These are phyloP conservation scores for Populus hybrid DNA, from an alignment of 441 rosid species.

Conservation along the genomic window DNA sequence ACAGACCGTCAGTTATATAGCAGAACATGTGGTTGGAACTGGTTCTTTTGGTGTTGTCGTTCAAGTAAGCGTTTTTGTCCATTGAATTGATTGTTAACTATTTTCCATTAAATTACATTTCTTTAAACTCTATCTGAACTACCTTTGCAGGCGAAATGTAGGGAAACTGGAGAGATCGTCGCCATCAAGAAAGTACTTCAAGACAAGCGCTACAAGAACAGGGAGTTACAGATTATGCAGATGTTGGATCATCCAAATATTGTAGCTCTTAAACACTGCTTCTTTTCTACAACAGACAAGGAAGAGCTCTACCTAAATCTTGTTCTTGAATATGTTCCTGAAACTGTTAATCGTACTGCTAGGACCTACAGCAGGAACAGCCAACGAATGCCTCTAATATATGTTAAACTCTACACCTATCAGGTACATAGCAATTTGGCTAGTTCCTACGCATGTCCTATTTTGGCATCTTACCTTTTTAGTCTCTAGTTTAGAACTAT, in stretches of 20 bases:
- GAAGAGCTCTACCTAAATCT: constrained; percentile 95
- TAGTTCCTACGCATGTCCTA: background rate
- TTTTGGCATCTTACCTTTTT: background rate
- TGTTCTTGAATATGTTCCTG: constrained; percentile 94
- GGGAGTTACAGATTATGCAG: constrained; percentile 96
- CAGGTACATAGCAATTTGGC: constrained; percentile 46
- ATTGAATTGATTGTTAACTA: no score
- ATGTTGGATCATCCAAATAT: constrained; percentile 97
- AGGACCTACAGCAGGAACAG: constrained; percentile 75
- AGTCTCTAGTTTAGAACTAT: background rate
- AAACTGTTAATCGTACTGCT: constrained; percentile 83
- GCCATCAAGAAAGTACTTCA: no score
- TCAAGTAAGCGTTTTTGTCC: no score
- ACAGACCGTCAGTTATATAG: no score
- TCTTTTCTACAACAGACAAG: constrained; percentile 89
- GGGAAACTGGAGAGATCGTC: no score
- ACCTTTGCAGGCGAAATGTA: no score
- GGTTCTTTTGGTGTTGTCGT: no score
- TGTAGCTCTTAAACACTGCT: constrained; percentile 82
- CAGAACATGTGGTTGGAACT: no score
- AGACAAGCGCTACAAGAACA: constrained; percentile 95
- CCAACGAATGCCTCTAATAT: constrained; percentile 87
- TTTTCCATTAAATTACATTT: no score
- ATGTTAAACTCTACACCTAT: constrained; percentile 91
- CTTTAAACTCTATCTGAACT: no score